A percentile compares a stretch with the other conserved stretches of the same genome.
phyloP scores from a whole-genome alignment of 2,329 filamentous ascomycete species.

The Aspergillus felis region DNA sequence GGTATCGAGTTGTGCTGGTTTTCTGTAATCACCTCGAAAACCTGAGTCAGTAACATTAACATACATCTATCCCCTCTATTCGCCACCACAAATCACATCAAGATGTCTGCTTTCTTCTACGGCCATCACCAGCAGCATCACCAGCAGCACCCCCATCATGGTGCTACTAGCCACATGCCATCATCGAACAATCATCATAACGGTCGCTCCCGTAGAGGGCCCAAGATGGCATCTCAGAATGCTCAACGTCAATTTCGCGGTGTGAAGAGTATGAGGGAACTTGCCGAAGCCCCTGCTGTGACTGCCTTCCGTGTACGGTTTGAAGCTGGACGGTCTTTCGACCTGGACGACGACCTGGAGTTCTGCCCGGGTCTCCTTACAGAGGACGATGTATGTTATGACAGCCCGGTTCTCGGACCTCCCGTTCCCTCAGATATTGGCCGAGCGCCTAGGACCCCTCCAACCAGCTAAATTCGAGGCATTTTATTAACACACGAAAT shows the following conservation, averaged over 20 bases:
- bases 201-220: slow-evolving; percentile 78
- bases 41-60: slow-evolving; percentile 15
- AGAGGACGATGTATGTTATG: slow-evolving; percentile 73
- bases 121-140: slow-evolving; percentile 41
- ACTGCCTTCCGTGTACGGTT: slow-evolving; percentile 80
- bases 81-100: slow-evolving; percentile 20
- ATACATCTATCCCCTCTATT: slow-evolving; percentile 5
- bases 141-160: slow-evolving; percentile 41
- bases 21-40: slow-evolving; percentile 23
- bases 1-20: slow-evolving; percentile 15
- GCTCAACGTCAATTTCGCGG: slow-evolving; percentile 81
- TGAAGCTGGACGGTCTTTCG: slow-evolving; percentile 88
- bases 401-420: neutral
- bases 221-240: slow-evolving; percentile 77
- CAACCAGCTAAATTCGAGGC: neutral
- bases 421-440: neutral
- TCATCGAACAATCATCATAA: slow-evolving; percentile 73
- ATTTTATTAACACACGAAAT: slow-evolving; percentile 17
- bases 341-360: slow-evolving; percentile 91
- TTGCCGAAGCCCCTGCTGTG: slow-evolving; percentile 72
- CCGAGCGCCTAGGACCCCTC: neutral
- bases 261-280: slow-evolving; percentile 80
- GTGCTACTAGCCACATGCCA: slow-evolving; percentile 49
- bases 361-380: slow-evolving; percentile 92
- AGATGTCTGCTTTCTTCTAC: slow-evolving; percentile 48